phyloP scores from a whole-genome alignment of 2,329 filamentous ascomycete genomes.

The Diplodia mutila region DNA sequence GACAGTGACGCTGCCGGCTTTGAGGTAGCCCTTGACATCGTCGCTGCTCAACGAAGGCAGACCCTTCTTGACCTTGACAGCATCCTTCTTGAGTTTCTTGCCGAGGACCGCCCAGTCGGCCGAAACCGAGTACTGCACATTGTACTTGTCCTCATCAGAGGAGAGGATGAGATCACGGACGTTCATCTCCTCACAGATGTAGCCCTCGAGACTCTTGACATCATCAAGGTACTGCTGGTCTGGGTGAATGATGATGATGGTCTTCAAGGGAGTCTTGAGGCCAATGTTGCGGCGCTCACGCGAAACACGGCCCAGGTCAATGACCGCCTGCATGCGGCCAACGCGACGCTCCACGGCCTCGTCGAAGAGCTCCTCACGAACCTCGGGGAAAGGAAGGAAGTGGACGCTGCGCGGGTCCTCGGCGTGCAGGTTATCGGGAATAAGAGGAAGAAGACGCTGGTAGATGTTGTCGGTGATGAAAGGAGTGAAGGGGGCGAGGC shows the following conservation, averaged over 20 bases:
- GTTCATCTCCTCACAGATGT: constrained; percentile 91
- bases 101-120: constrained; percentile 94
- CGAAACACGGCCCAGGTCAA: constrained; percentile 84
- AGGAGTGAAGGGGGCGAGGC: constrained; percentile 90
- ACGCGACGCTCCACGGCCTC: constrained; percentile 83
- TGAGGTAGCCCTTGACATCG: constrained; percentile 78
- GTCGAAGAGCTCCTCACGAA: constrained; percentile 86
- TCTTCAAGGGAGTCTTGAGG: constrained; percentile 89
- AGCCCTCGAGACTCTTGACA: constrained; percentile 80
- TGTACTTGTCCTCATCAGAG: constrained; percentile 85
- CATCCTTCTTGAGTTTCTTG: constrained; percentile 97
- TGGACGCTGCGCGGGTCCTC: constrained; percentile 85
- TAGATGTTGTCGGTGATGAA: constrained; percentile 97
- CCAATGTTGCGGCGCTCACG: constrained; percentile 83
- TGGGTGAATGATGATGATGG: constrained; percentile 83
- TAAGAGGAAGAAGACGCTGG: constrained; percentile 76
- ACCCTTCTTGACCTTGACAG: constrained; percentile 87
- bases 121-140: constrained; percentile 85
- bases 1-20: constrained; percentile 74
- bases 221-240: constrained; percentile 84
- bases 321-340: constrained; percentile 90
- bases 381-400: constrained; percentile 87
- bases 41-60: constrained; percentile 77
- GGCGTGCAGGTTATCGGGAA: constrained; percentile 70
- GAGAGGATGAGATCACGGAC: constrained; percentile 83